These are phyloP conservation scores for Ganoderma leucocontextum DNA, from an alignment of 1,284 basidiomycete genomes.

Conservation along the genomic window DNA sequence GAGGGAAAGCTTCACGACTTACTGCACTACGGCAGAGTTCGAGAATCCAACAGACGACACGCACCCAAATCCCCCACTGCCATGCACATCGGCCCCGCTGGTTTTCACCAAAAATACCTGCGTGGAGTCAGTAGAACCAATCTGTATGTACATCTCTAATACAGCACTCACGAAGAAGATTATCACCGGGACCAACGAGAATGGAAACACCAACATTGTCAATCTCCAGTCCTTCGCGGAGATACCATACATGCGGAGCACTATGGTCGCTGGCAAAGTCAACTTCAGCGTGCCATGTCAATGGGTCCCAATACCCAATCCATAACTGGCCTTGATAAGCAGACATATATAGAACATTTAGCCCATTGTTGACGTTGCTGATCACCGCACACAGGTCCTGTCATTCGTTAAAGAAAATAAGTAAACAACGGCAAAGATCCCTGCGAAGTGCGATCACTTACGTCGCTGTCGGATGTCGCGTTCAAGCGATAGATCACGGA, in stretches of 20 bases:
- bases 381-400: too few relatives aligned
- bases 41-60: background rate
- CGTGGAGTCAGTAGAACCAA: background rate
- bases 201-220: slow-evolving; percentile 9
- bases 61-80: background rate
- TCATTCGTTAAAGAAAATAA: too few relatives aligned
- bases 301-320: background rate
- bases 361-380: too few relatives aligned
- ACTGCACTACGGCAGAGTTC: background rate
- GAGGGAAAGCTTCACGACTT: background rate
- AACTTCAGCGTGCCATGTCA: background rate
- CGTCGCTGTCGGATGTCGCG: slow-evolving; percentile 12
- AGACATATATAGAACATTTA: too few relatives aligned
- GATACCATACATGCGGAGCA: slow-evolving; percentile 21
- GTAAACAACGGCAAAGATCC: background rate
- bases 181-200: slow-evolving; percentile 13
- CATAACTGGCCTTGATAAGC: background rate
- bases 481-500: slow-evolving; percentile 10
- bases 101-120: too few relatives aligned
- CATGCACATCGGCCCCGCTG: too few relatives aligned
- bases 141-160: too few relatives aligned
- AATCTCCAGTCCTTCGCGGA: slow-evolving; percentile 27
- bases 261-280: slow-evolving; percentile 14
- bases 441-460: background rate
- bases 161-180: slow-evolving; percentile 10